phyloP scores from a whole-genome alignment of 768 basidiomycete species.

The Lentinula edodes region DNA sequence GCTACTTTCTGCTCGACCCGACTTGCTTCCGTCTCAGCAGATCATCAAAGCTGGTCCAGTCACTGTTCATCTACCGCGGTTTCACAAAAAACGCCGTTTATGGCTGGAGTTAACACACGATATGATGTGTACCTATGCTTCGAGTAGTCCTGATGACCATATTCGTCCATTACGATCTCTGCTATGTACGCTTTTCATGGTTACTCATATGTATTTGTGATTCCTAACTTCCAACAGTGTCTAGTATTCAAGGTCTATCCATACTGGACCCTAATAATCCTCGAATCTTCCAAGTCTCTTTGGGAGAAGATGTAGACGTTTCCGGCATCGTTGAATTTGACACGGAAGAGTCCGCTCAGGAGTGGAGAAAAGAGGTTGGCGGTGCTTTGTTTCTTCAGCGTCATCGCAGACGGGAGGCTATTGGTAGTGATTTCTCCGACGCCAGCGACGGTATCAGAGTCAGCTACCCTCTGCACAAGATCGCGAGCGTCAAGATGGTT shows the following conservation, averaged over 20 bases:
- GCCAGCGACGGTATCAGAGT: slow-evolving; percentile 35
- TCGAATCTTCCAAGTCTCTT: slow-evolving; percentile 30
- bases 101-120: slow-evolving; percentile 62
- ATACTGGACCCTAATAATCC: slow-evolving; percentile 43
- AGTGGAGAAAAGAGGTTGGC: slow-evolving; percentile 46
- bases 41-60: slow-evolving; percentile 48
- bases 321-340: slow-evolving; percentile 44
- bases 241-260: slow-evolving; percentile 36
- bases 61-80: slow-evolving; percentile 38
- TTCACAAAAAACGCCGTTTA: slow-evolving; percentile 40
- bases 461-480: slow-evolving; percentile 37
- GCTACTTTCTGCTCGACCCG: slow-evolving; percentile 40
- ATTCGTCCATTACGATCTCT: slow-evolving; percentile 49
- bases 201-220: not conserved
- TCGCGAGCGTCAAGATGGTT: slow-evolving; percentile 21
- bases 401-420: slow-evolving; percentile 32
- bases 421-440: slow-evolving; percentile 22
- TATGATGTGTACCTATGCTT: slow-evolving; percentile 53
- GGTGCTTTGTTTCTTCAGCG: slow-evolving; percentile 41
- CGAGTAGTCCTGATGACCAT: slow-evolving; percentile 47
- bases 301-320: slow-evolving; percentile 21
- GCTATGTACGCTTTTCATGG: slow-evolving; percentile 33
- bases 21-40: slow-evolving; percentile 21
- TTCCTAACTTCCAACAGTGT: slow-evolving; percentile 30
- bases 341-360: slow-evolving; percentile 46